A percentile compares a stretch with the other conserved stretches of the same genome.
Conservation (phyloP, 2,329 filamentous ascomycete species). For the Pseudogymnoascus pannorum region DNA sequence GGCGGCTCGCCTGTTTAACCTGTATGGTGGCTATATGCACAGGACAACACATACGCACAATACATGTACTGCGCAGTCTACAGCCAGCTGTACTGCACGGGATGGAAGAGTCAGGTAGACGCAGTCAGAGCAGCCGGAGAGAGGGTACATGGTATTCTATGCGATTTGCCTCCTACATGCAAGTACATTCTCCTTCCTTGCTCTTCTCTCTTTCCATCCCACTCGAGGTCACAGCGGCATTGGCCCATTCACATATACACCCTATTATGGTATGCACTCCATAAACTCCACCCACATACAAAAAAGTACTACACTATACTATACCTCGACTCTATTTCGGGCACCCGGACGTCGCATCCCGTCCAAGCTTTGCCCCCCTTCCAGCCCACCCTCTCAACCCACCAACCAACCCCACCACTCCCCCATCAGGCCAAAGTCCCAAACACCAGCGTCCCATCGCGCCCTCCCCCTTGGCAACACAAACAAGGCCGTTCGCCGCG, state of each 20-base stretch:
- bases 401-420: not conserved
- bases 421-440: not conserved
- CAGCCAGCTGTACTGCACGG: not conserved
- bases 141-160: not conserved
- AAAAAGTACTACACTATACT: not conserved
- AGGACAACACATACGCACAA: not conserved
- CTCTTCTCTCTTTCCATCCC: not conserved
- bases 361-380: not conserved
- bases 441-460: slow-evolving; percentile 6
- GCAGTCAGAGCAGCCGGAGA: too few species aligned
- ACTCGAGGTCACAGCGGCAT: not conserved
- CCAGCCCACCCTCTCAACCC: not conserved
- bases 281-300: not conserved
- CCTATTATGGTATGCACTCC: too few species aligned
- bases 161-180: not conserved
- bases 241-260: not conserved
- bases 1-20: not conserved
- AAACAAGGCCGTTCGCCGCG: not conserved
- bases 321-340: not conserved
- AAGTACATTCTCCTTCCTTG: not conserved
- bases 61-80: too few species aligned
- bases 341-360: slow-evolving; percentile 1
- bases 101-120: not conserved
- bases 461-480: not conserved
- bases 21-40: not conserved